Base-by-base conservation (phyloP, 2,329 filamentous ascomycete species). In the Exophiala xenobiotica region DNA sequence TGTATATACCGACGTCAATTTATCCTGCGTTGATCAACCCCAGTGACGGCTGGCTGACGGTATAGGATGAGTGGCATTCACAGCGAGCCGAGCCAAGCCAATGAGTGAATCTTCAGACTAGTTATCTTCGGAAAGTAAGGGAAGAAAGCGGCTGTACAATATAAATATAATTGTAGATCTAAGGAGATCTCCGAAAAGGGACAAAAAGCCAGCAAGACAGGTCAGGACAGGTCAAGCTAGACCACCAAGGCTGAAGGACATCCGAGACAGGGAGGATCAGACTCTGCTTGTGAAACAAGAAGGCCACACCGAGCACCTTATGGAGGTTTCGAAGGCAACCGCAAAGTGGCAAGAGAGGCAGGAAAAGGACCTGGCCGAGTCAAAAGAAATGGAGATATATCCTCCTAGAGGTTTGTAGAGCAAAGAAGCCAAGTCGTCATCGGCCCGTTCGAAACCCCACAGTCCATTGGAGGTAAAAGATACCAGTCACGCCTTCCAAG, bases 401-500 rank as follows among this genome's bases (percentile, higher is more conserved):
- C 33, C 53, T 56, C 53, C n/a, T 49, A 56, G 45, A 43, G 46
- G 49, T 48, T n/a, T 40, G 52, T 55, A 44, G 38, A 49, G 31
- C 38, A 40, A 33, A 20, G 19, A n/a, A 31, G 7, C 19, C 8
- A 45, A 35, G 26, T 6, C 18, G 31, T 26, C 19, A 22, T 26
- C 19, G 33, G 35, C 18, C 18, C 31, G 31, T 16, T 35, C 18
- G 31, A 35, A 35, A 14, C 31, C 18, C 31, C 31, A 35, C 31
- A 16, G 31, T 35, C 31, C 31, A 35, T 35, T 35, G 31, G 31
- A 35, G 31, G 31, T 35, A 35, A 35, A 35, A 35, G n/a, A 35
- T 35, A 35, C 31, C 31, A 35, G 31, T 35, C 5, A 35, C 3
- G 31, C 31, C 31, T 2, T 35, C 6, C n/a, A n/a, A n/a, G n/a